Percentiles rank a stretch among this genome's conserved stretches.
Evolutionary conservation across 192 early-diverging fungal species (phyloP).

Genomic region (Pilaira anomala): DNA sequence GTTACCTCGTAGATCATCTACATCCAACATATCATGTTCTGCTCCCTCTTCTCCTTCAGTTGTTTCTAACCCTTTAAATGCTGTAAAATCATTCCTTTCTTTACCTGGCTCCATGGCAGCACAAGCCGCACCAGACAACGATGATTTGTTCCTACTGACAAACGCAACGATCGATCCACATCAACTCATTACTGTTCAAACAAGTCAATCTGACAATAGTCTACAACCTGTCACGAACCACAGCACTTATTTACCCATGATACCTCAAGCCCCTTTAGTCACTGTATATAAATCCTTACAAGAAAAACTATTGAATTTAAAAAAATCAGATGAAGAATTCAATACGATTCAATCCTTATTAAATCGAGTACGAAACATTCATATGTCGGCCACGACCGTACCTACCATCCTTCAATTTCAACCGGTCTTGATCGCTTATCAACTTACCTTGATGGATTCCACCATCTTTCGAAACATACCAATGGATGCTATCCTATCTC

Average conservation of each 20-base stretch:
- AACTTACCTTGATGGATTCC: conserved; percentile 65
- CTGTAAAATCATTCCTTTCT: conserved; percentile 15
- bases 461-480: conserved; percentile 58
- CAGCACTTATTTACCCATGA: conserved; percentile 42
- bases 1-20: conserved; percentile 9
- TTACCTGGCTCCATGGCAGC: neutral
- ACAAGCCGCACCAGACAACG: neutral
- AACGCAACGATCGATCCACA: conserved; percentile 45
- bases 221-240: neutral
- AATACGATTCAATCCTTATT: conserved; percentile 41
- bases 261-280: conserved; percentile 45
- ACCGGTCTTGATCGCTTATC: conserved; percentile 59
- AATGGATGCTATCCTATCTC: conserved; percentile 49
- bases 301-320: conserved; percentile 35
- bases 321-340: conserved; percentile 14
- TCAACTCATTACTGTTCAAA: conserved; percentile 38
- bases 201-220: conserved; percentile 27
- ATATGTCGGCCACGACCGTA: conserved; percentile 44
- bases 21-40: conserved; percentile 9
- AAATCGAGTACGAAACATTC: conserved; percentile 42
- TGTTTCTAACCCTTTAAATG: conserved; percentile 1
- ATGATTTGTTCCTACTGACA: conserved; percentile 15
- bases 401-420: conserved; percentile 56
- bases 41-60: neutral
- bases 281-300: conserved; percentile 41